These are phyloP conservation scores for Hibiscus tridactylites DNA, from an alignment of 345 rosid species.

Conservation along the genomic window DNA sequence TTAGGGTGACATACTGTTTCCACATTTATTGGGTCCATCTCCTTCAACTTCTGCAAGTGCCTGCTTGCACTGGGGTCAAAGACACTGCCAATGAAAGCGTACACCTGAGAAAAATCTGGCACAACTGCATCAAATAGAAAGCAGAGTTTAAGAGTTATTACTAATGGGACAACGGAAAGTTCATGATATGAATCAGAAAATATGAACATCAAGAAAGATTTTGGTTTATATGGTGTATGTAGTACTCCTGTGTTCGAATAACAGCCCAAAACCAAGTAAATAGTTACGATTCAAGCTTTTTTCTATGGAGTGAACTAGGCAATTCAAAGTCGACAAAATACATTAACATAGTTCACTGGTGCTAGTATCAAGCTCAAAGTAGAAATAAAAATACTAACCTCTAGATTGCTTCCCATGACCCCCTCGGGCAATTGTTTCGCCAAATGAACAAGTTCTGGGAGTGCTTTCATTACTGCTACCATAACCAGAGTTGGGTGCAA, in stretches of 20 bases:
- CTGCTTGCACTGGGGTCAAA: constrained; percentile 64
- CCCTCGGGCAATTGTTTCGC: constrained; percentile 22
- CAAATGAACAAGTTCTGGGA: constrained; percentile 26
- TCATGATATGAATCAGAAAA: not conserved
- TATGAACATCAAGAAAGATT: not conserved
- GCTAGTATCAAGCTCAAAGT: not conserved
- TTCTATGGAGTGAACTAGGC: no score
- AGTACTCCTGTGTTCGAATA: not conserved
- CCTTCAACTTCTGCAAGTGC: constrained; percentile 68
- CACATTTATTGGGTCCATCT: constrained; percentile 78
- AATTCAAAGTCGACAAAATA: no score
- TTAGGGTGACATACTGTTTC: constrained; percentile 53
- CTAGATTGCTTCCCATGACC: constrained; percentile 28
- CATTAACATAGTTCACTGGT: not conserved
- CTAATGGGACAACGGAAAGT: not conserved
- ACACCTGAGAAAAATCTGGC: constrained; percentile 91
- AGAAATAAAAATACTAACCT: constrained; percentile 28
- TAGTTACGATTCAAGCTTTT: no score
- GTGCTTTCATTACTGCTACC: constrained; percentile 44
- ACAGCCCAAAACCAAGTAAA: no score
- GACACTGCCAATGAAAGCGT: constrained; percentile 80
- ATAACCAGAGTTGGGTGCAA: constrained; percentile 22
- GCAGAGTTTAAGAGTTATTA: not conserved
- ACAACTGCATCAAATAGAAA: constrained; percentile 39
- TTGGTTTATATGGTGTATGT: not conserved